These are phyloP conservation scores for Senna siamea DNA, from an alignment of 306 rosid species.

Conservation along the genomic window DNA sequence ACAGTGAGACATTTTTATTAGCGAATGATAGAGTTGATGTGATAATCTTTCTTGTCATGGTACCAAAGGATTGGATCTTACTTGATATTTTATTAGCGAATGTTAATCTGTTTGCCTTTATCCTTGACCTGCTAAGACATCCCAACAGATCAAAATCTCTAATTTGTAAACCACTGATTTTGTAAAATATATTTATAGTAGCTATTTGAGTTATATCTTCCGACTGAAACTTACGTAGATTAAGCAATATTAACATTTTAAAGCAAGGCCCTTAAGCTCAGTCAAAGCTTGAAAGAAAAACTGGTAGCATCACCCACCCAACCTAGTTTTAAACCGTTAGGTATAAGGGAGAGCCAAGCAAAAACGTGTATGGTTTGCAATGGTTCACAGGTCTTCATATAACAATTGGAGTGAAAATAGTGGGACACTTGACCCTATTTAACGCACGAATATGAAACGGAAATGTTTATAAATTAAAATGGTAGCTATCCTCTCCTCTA, in stretches of 20 bases:
- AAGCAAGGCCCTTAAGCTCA: no score
- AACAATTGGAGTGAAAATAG: not conserved
- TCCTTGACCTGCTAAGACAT: not conserved
- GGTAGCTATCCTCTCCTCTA: not conserved
- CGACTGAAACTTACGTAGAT: not conserved
- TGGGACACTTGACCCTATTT: not conserved
- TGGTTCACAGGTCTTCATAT: not conserved
- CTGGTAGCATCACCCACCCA: not conserved
- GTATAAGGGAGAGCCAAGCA: not conserved
- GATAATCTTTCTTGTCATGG: not conserved
- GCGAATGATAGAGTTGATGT: no score
- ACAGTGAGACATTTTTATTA: not conserved
- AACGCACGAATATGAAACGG: not conserved
- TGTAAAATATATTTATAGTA: not conserved
- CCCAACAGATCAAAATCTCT: not conserved
- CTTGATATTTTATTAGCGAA: no score
- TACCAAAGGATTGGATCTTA: not conserved
- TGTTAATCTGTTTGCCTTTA: not conserved
- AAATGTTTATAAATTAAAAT: not conserved
- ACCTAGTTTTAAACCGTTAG: not conserved
- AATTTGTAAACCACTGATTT: not conserved
- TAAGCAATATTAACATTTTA: not conserved
- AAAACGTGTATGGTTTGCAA: not conserved
- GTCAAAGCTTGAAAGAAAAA: not conserved
- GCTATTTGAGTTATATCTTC: not conserved